phyloP scores from a whole-genome alignment of 192 early-diverging fungal genomes.

The Diversispora eburnea region DNA sequence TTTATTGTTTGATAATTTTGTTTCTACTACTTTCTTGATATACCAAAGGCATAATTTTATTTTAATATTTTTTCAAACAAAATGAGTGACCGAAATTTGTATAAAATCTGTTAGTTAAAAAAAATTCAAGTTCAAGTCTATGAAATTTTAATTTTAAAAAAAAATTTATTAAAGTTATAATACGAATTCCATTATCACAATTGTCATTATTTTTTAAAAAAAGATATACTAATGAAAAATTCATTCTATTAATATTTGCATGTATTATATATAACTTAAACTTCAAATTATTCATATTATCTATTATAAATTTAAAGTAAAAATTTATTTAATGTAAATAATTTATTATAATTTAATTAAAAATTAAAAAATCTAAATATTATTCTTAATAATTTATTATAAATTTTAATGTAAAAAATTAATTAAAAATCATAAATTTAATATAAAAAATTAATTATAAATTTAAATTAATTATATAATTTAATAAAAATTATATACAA shows the following conservation, averaged over 20 bases:
- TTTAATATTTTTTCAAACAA: not conserved
- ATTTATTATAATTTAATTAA: not conserved
- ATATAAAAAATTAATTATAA: not conserved
- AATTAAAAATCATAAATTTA: not conserved
- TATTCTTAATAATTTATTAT: too few relatives aligned
- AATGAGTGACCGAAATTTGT: not conserved
- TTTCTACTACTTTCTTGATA: too few relatives aligned
- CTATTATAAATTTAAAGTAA: not conserved
- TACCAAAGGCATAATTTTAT: too few relatives aligned
- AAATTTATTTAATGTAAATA: slow-evolving; percentile 2
- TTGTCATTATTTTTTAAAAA: not conserved
- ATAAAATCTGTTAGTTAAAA: not conserved
- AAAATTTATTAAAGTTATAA: not conserved
- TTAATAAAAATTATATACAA: not conserved
- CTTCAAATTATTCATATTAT: not conserved
- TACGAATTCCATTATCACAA: not conserved
- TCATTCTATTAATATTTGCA: not conserved
- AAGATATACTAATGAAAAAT: not conserved
- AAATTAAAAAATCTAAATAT: too few relatives aligned
- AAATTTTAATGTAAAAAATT: too few relatives aligned
- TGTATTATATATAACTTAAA: not conserved
- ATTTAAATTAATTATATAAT: not conserved
- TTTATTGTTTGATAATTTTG: not conserved
- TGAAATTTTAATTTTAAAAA: not conserved
- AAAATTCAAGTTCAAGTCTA: not conserved